Percentiles rank a stretch among this genome's conserved stretches.
Evolutionary conservation across 306 rosid genomes (phyloP).

Genomic region (Citrullus amarus): DNA sequence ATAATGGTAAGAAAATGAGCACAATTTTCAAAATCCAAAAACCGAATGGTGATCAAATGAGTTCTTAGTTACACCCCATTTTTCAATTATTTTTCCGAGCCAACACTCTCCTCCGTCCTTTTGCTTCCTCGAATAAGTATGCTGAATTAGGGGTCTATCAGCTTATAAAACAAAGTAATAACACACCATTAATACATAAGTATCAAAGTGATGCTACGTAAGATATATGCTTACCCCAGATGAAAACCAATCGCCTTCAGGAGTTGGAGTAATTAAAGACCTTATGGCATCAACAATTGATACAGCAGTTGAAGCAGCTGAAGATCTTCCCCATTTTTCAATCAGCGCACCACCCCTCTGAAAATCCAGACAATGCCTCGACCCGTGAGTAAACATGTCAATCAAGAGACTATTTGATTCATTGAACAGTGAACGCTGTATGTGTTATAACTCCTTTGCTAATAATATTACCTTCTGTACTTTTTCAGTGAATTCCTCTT

Average conservation of each 20-base stretch:
- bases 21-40: too few relatives aligned
- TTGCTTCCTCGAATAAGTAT: background rate
- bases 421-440: background rate
- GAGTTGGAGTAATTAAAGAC: slow-evolving; percentile 79
- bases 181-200: background rate
- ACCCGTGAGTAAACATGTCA: background rate
- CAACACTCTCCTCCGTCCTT: background rate
- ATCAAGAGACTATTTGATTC: background rate
- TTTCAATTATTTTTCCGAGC: background rate
- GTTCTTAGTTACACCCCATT: background rate
- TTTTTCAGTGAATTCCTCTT: slow-evolving; percentile 78
- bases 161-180: background rate
- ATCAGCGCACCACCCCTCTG: slow-evolving; percentile 94
- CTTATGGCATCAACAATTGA: slow-evolving; percentile 81
- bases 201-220: background rate
- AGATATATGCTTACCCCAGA: slow-evolving; percentile 54
- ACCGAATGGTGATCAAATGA: background rate
- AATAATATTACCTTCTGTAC: slow-evolving; percentile 61
- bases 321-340: slow-evolving; percentile 96
- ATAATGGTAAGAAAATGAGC: too few relatives aligned
- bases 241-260: slow-evolving; percentile 97
- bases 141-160: background rate
- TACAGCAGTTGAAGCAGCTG: slow-evolving; percentile 94
- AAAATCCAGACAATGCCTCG: slow-evolving; percentile 8
- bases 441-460: background rate